Evolutionary conservation across 805 yeast species (phyloP).

Genomic region (Blastobotrys parvus): DNA sequence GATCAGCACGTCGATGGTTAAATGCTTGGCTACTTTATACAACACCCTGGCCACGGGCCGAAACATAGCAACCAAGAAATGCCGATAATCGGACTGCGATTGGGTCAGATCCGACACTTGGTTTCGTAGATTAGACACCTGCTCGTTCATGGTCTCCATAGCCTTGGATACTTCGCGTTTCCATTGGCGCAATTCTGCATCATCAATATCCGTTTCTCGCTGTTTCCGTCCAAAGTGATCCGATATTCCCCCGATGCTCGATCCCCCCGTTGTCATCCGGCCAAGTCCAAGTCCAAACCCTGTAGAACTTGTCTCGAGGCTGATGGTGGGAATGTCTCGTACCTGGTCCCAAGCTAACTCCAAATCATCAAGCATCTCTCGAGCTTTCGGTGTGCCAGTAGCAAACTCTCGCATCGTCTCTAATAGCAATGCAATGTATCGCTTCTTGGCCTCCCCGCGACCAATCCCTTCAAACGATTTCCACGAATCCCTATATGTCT

Average conservation of each 20-base stretch:
- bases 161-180: conserved; percentile 21
- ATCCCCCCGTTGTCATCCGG: neutral
- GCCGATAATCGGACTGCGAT: neutral
- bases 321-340: neutral
- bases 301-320: conserved; percentile 1
- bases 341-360: conserved; percentile 57
- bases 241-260: neutral
- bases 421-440: conserved; percentile 58
- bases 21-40: conserved; percentile 8
- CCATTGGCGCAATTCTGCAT: conserved; percentile 15
- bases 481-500: conserved; percentile 81
- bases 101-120: conserved; percentile 5
- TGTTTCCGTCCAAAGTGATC: neutral
- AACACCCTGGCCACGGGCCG: conserved; percentile 2
- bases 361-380: conserved; percentile 57
- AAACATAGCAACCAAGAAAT: neutral
- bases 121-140: conserved; percentile 17
- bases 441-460: conserved; percentile 63
- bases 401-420: conserved; percentile 68
- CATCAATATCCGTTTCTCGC: neutral
- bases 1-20: conserved; percentile 1
- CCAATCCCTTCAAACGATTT: conserved; percentile 59
- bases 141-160: conserved; percentile 22
- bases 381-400: conserved; percentile 55
- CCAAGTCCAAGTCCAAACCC: neutral